phyloP scores from a whole-genome alignment of 2,329 filamentous ascomycete species.

The Talaromyces amestolkiae region DNA sequence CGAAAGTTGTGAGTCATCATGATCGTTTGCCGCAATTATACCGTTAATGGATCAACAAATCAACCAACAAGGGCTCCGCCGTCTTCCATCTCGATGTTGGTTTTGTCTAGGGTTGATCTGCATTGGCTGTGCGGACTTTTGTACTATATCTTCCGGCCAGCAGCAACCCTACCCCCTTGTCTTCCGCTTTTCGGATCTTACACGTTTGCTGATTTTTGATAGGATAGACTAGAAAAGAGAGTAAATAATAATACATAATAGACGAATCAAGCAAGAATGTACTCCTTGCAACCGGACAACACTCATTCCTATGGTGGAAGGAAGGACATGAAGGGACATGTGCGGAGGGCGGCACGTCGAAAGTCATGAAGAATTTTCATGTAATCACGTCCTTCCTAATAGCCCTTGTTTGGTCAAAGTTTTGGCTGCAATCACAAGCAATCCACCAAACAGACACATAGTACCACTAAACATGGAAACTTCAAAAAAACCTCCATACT shows the following conservation, averaged over 20 bases:
- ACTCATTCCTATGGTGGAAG: neutral
- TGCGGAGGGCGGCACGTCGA: neutral
- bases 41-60: neutral
- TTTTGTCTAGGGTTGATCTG: neutral
- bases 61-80: neutral
- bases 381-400: constrained; percentile 28
- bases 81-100: neutral
- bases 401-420: constrained; percentile 37
- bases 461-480: constrained; percentile 38
- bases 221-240: neutral
- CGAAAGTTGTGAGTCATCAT: neutral
- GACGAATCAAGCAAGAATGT: neutral
- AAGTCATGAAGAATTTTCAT: neutral
- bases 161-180: neutral
- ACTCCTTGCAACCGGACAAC: neutral
- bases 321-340: neutral
- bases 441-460: constrained; percentile 22
- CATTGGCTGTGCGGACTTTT: neutral
- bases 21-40: neutral
- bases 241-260: neutral
- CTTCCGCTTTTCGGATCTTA: neutral
- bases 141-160: neutral
- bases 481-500: constrained; percentile 41
- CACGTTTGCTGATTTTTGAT: neutral
- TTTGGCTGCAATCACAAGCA: constrained; percentile 35